phyloP scores from a whole-genome alignment of 192 early-diverging fungal genomes.

The Coemansia sp. region DNA sequence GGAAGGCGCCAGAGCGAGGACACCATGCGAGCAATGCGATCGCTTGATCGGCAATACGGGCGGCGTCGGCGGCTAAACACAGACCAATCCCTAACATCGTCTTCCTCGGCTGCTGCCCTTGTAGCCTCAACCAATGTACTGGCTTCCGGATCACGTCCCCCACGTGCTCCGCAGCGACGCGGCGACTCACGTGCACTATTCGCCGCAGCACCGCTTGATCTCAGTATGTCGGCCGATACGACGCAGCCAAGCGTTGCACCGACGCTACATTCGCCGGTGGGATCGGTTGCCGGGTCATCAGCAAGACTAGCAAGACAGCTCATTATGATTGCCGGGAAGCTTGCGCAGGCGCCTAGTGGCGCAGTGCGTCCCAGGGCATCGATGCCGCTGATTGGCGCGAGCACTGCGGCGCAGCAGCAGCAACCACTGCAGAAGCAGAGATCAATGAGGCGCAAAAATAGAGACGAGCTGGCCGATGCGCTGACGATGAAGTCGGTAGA shows the following conservation, averaged over 20 bases:
- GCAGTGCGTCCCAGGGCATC: constrained; percentile 45
- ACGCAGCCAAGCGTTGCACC: constrained; percentile 3
- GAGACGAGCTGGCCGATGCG: constrained; percentile 42
- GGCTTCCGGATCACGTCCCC: neutral
- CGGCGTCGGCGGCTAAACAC: constrained; percentile 47
- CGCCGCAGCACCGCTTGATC: constrained; percentile 16
- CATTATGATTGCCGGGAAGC: constrained; percentile 18
- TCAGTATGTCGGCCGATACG: neutral
- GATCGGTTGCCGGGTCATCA: constrained; percentile 9
- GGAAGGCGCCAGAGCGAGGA: constrained; percentile 37
- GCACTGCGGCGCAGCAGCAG: neutral
- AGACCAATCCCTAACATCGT: constrained; percentile 13
- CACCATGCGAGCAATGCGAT: constrained; percentile 48
- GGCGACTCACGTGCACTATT: constrained; percentile 41
- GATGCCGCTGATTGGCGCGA: constrained; percentile 40
- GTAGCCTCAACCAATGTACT: constrained; percentile 2
- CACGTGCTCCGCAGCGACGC: constrained; percentile 12
- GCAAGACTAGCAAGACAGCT: constrained; percentile 26
- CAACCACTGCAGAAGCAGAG: constrained; percentile 27
- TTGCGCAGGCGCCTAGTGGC: constrained; percentile 7
- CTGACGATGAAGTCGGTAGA: constrained; percentile 53
- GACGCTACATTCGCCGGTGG: constrained; percentile 15
- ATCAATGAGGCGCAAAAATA: constrained; percentile 15
- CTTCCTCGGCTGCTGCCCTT: neutral
- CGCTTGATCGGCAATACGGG: constrained; percentile 47